Conservation (phyloP, 768 basidiomycete genomes). For the Phylloporus arenicola region DNA sequence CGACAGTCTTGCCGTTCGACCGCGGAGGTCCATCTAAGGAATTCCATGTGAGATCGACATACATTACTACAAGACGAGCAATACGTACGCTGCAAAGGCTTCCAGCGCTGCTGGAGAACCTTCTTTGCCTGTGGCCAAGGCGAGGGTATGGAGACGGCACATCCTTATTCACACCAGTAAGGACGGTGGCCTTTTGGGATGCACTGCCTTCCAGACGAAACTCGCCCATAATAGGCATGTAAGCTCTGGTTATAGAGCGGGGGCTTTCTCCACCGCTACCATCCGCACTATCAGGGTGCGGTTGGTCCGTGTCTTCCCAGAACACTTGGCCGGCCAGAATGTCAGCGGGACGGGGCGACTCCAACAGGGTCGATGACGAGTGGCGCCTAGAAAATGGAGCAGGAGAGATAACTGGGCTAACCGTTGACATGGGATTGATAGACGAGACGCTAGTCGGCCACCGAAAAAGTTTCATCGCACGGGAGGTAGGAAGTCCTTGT, state of each 20-base stretch:
- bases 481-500: conserved; percentile 66
- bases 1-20: conserved; percentile 32
- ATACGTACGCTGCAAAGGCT: conserved; percentile 36
- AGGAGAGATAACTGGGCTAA: conserved; percentile 53
- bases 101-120: conserved; percentile 27
- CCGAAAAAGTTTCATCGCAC: conserved; percentile 67
- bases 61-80: conserved; percentile 2
- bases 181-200: conserved; percentile 18
- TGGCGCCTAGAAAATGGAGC: conserved; percentile 31
- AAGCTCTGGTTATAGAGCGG: conserved; percentile 11
- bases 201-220: conserved; percentile 22
- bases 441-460: conserved; percentile 57
- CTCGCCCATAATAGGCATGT: conserved; percentile 36
- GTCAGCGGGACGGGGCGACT: conserved; percentile 58
- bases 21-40: conserved; percentile 26
- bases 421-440: conserved; percentile 72
- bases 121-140: conserved; percentile 19
- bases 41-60: conserved; percentile 4
- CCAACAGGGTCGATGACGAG: conserved; percentile 23
- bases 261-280: conserved; percentile 30
- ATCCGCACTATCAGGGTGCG: conserved; percentile 32
- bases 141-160: conserved; percentile 32
- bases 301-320: conserved; percentile 43
- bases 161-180: conserved; percentile 28
- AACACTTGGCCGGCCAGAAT: conserved; percentile 60